Percentiles rank a stretch among this genome's conserved stretches.
Evolutionary conservation across 1,284 basidiomycete genomes (phyloP).

Genomic region (Fistulina hepatica): DNA sequence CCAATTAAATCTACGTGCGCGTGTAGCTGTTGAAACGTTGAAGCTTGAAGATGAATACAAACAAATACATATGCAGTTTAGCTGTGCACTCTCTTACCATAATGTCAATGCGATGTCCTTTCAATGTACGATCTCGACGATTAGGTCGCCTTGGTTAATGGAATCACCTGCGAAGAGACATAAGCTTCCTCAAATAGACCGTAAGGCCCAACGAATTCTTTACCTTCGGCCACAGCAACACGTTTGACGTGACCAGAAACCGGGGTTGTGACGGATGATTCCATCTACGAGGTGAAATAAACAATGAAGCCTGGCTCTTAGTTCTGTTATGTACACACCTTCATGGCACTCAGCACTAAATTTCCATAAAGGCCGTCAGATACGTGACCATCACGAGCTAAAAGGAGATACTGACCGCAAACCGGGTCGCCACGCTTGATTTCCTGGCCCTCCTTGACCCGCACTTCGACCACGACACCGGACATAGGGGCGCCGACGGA

Average conservation of each 20-base stretch:
- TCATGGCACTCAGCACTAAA: constrained; percentile 82
- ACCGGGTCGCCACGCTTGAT: constrained; percentile 97
- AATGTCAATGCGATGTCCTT: too few species aligned
- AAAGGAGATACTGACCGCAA: constrained; percentile 46
- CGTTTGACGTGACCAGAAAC: constrained; percentile 93
- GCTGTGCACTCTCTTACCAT: too few species aligned
- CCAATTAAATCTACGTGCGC: too few species aligned
- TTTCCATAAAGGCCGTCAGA: constrained; percentile 6
- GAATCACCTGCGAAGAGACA: constrained; percentile 54
- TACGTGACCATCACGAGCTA: constrained; percentile 14
- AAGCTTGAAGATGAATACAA: constrained; percentile 9
- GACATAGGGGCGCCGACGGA: constrained; percentile 95
- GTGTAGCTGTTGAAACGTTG: constrained; percentile 2
- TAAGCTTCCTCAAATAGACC: constrained; percentile 3
- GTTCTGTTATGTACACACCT: constrained; percentile 36
- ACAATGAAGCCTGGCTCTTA: constrained; percentile 12
- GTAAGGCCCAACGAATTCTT: constrained; percentile 15
- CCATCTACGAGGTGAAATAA: constrained; percentile 57
- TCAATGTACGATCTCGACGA: constrained; percentile 74
- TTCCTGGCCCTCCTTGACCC: constrained; percentile 93
- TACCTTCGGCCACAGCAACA: constrained; percentile 79
- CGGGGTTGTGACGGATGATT: constrained; percentile 90
- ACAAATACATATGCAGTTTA: constrained; percentile 3
- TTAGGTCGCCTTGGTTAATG: constrained; percentile 80
- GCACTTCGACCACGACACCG: constrained; percentile 95